Evolutionary conservation across 495 filamentous ascomycete species (phyloP).

Genomic region (Evernia prunastri): DNA sequence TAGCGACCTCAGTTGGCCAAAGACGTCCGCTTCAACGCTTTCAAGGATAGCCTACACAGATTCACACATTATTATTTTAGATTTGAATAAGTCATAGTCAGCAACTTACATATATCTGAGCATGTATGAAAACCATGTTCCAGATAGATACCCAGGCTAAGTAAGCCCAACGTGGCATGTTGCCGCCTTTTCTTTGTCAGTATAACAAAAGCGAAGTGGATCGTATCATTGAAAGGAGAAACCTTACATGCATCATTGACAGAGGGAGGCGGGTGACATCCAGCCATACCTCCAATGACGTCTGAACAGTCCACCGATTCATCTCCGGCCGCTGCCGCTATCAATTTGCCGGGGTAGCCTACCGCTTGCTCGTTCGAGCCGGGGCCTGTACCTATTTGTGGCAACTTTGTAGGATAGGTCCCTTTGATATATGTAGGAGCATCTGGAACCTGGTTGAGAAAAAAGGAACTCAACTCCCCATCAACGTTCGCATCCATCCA

Average conservation of each 20-base stretch:
- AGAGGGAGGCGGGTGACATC: conserved; percentile 7
- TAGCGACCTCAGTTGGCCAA: neutral
- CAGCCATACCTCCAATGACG: neutral
- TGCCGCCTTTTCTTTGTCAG: neutral
- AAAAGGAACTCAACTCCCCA: conserved; percentile 4
- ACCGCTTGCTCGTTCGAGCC: neutral
- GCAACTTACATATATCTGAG: neutral
- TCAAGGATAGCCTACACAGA: conserved; percentile 5
- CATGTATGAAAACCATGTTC: conserved; percentile 1
- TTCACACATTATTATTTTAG: neutral
- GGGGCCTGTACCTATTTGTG: conserved; percentile 1
- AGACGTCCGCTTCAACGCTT: conserved; percentile 4
- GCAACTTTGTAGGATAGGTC: conserved; percentile 9
- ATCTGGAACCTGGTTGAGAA: neutral
- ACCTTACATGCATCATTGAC: neutral
- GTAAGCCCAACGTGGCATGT: conserved; percentile 8
- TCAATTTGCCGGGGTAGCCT: conserved; percentile 4
- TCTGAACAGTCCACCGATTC: conserved; percentile 1
- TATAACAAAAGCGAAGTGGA: neutral
- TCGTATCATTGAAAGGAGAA: neutral
- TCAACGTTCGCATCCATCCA: conserved; percentile 10
- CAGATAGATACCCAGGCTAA: neutral
- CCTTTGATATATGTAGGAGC: conserved; percentile 7
- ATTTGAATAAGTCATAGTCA: neutral
- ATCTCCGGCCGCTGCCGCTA: conserved; percentile 1